Evolutionary conservation across 768 basidiomycete genomes (phyloP), one percentile per base, ranked within the genome.

Genomic region (Pleurotus pulmonarius): DNA sequence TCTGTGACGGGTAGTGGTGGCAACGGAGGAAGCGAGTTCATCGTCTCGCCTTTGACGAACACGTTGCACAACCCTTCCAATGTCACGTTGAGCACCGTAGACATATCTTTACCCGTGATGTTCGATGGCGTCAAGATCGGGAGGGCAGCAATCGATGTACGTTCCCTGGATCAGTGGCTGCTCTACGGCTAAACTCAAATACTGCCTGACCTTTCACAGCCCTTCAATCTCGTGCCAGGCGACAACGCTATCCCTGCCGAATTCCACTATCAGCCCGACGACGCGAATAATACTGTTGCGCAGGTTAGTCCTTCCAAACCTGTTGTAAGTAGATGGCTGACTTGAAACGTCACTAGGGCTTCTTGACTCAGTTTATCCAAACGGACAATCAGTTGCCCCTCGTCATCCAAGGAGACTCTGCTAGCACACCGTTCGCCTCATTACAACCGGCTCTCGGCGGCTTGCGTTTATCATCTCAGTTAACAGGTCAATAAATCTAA

Each of bases 1-100:
- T 73, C 75, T 4, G 81, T 89, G 29, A 71, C 75, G 16, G 87
- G 86, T 22, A 87, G 87, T 61, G 87, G 87, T 38, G 85, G 85
- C 41, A 70, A 67, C 49, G 81, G 79, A n/a, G 85, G 85, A 5
- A 73, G 73, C 58, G 71, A 87, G 66, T 90, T 75, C 62, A 76
- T 89, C 43, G 68, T 78, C 26, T 64, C 82, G 3, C 85, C 83
- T 1, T 66, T 88, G n/a, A 82, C 77, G 0, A 78, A 85, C 16
- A 75, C 68, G 12, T 70, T 89, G 46, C 65, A 83, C 20, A 89
- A 90, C 58, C 88, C 86, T 5, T 87, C 86, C 4, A 87, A 87
- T 61, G 67, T 89, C 34, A 83, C 85, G 3, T 72, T 90, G 29
- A 67, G 76, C 54, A 88, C 87, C 8, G 75, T 77, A 55, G 74